phyloP scores from a whole-genome alignment of 306 rosid species.

The Neltuma alba region DNA sequence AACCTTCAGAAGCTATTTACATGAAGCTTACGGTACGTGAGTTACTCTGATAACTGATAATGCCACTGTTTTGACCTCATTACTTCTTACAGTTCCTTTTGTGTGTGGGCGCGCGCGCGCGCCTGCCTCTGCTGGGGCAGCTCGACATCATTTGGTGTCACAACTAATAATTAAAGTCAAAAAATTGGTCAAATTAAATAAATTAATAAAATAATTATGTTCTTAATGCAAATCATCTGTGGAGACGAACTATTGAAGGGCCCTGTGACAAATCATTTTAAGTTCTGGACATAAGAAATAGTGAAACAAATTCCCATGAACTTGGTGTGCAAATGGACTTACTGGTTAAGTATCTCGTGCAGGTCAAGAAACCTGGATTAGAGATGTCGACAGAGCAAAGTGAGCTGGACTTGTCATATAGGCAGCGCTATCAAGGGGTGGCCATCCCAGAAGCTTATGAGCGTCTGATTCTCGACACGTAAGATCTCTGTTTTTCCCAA shows the following conservation, averaged over 20 bases:
- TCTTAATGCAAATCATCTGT: not conserved
- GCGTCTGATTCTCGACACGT: constrained; percentile 89
- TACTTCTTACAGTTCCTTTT: not conserved
- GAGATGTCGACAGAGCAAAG: constrained; percentile 82
- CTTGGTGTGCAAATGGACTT: not conserved
- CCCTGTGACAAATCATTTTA: not conserved
- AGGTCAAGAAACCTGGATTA: constrained; percentile 91
- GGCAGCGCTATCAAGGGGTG: constrained; percentile 78
- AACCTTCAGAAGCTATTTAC: constrained; percentile 86
- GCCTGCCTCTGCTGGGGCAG: too few species aligned
- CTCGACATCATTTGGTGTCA: not conserved
- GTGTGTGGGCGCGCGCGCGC: too few species aligned
- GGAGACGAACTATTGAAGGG: not conserved
- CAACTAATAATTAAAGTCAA: not conserved
- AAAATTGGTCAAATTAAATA: not conserved
- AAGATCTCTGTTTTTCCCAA: constrained; percentile 32
- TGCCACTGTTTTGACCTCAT: constrained; percentile 28
- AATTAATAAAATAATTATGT: not conserved
- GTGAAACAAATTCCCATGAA: not conserved
- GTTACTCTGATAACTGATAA: constrained; percentile 11
- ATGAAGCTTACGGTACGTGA: constrained; percentile 78
- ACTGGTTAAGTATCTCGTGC: constrained; percentile 32
- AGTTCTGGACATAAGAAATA: constrained; percentile 22
- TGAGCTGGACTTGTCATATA: constrained; percentile 82
- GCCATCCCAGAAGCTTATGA: constrained; percentile 84